Conservation (phyloP, 257 asterid genomes). For the Cynanchum wilfordii region DNA sequence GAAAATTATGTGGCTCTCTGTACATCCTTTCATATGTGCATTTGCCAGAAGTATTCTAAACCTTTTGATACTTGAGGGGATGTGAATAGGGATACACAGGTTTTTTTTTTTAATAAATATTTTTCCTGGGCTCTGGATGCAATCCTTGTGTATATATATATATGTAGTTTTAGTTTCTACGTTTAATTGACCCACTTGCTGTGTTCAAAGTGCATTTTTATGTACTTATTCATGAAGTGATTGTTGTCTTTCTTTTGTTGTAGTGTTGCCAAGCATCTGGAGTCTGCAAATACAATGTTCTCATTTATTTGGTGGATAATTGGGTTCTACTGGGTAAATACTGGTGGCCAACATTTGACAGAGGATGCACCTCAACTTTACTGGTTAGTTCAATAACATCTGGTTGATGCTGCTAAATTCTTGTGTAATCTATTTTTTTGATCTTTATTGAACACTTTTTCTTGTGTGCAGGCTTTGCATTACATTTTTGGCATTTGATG, state of each 20-base stretch:
- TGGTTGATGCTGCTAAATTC: slow-evolving; percentile 14
- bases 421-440: slow-evolving; percentile 3
- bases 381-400: slow-evolving; percentile 51
- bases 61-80: background rate
- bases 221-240: slow-evolving; percentile 8
- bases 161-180: background rate
- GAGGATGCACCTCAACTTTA: slow-evolving; percentile 81
- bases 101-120: no score
- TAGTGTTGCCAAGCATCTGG: slow-evolving; percentile 76
- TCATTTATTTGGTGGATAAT: slow-evolving; percentile 99
- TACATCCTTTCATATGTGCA: background rate
- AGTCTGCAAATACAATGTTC: slow-evolving; percentile 94
- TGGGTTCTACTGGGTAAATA: slow-evolving; percentile 95
- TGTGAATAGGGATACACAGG: background rate
- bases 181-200: background rate
- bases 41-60: background rate
- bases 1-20: background rate
- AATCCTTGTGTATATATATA: background rate
- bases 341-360: slow-evolving; percentile 62
- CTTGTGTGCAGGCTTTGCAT: slow-evolving; percentile 81
- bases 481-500: slow-evolving; percentile 94
- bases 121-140: background rate
- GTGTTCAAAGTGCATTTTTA: slow-evolving; percentile 2
- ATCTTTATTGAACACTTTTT: background rate
- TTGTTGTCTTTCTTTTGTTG: slow-evolving; percentile 19